Conservation (phyloP, 345 rosid genomes). For the Syzygium jambos region DNA sequence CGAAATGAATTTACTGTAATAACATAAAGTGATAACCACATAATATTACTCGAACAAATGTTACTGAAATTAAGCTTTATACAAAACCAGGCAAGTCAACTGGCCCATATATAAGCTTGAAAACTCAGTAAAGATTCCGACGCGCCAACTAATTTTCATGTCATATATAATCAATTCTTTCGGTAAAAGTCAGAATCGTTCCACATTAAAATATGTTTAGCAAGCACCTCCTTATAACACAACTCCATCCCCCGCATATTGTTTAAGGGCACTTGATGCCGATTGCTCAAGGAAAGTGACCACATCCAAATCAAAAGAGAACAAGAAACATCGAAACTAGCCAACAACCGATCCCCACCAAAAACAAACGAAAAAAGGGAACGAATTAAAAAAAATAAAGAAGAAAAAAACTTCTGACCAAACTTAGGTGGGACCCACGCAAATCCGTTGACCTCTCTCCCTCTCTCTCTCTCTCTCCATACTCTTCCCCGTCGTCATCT, state of each 20-base stretch:
- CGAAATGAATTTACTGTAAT: not conserved
- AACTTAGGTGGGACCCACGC: not conserved
- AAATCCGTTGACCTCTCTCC: not conserved
- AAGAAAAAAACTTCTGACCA: not conserved
- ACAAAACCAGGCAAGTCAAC: not conserved
- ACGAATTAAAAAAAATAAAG: accelerated
- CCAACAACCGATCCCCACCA: not conserved
- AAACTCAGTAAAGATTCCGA: not conserved
- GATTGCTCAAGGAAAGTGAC: not conserved
- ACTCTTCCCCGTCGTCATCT: not conserved
- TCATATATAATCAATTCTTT: not conserved
- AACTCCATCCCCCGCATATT: not conserved
- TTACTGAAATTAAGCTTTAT: not conserved
- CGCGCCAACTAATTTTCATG: not conserved
- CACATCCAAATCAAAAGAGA: not conserved
- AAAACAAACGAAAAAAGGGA: not conserved
- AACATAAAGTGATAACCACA: not conserved
- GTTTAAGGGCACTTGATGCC: not conserved
- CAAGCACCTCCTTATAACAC: too few species aligned
- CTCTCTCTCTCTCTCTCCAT: not conserved
- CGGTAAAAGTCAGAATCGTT: not conserved
- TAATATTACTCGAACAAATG: not conserved
- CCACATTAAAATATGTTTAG: too few species aligned
- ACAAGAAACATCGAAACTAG: not conserved
- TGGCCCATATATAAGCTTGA: not conserved